Evolutionary conservation across 1,284 basidiomycete species (phyloP), one percentile per base, ranked within the genome.

Genomic region (Butyriboletus regius): DNA sequence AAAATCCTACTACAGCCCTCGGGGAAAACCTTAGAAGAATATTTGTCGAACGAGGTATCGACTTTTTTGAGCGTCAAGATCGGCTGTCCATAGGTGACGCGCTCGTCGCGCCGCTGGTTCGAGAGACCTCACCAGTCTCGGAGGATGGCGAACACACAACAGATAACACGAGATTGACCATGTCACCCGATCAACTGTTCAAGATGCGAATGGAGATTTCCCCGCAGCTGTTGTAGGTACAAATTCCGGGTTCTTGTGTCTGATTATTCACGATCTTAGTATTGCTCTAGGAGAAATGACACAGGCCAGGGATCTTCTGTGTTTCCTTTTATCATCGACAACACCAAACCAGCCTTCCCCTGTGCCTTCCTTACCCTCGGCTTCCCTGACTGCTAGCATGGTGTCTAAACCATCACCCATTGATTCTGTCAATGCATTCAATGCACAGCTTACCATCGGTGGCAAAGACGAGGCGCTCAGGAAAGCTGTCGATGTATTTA

Each of bases 391-490:
- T 1, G 77, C 83, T 7, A 82, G 83, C 2, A 66, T 75, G n/a
- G 81, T 86, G 12, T 74, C 77, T 2, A 83, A 83, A 56, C 80
- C 78, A 15, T 67, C 78, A 20, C 71, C 80, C 3, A 82, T 86
- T 29, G 61, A 74, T 4, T 88, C 87, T 0, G 77, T 89, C 1
- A 79, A 83, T 48, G 77, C 83, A 3, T 88, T 88, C 66, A 80
- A 88, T 64, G 71, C 82, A 1, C 86, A 89, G 56, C 70, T 90
- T 6, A 73, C 75, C 7, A 75, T 87, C 39, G 85, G 87, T 2
- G 80, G 83, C 31, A 90, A 89, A 66, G 88, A 90, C 53, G 81
- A 82, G 59, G 80, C 85, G 0, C 67, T 90, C 33, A 72, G 87
- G 53, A 81, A 83, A 54, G 87, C 88, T 26, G 76, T 83, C 1